Evolutionary conservation across 768 basidiomycete genomes (phyloP).

Genomic region (Pulveroboletus frians): DNA sequence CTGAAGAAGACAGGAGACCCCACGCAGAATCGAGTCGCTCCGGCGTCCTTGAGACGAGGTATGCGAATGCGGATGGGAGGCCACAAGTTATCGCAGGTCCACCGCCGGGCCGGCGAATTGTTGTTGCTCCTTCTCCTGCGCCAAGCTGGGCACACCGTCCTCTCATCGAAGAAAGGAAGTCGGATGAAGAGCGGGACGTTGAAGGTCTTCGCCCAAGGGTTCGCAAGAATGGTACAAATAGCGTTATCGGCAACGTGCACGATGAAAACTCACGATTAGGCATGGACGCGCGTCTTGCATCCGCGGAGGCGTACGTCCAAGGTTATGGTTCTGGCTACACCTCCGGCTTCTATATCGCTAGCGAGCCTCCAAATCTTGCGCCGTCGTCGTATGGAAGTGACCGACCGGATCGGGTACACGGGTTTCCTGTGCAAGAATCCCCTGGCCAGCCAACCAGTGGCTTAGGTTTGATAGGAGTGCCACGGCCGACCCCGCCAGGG

Average conservation of each 20-base stretch:
- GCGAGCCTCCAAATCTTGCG: conserved; percentile 10
- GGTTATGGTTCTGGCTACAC: conserved; percentile 35
- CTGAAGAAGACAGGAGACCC: conserved; percentile 15
- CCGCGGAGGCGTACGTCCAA: conserved; percentile 33
- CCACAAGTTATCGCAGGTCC: conserved; percentile 32
- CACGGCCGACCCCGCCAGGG: conserved; percentile 14
- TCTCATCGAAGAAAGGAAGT: conserved; percentile 26
- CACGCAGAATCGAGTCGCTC: conserved; percentile 1
- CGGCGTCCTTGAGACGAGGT: conserved; percentile 5
- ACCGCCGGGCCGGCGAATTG: conserved; percentile 28
- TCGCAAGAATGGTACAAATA: conserved; percentile 10
- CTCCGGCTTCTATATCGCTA: conserved; percentile 23
- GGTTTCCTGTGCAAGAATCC: conserved; percentile 28
- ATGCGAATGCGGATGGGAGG: conserved; percentile 14
- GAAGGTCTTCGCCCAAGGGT: conserved; percentile 2
- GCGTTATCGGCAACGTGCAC: neutral
- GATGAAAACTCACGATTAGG: conserved; percentile 1
- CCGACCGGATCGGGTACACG: conserved; percentile 13
- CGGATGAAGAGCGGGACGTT: conserved; percentile 28
- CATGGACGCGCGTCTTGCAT: conserved; percentile 24
- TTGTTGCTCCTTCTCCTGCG: conserved; percentile 21
- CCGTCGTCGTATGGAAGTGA: conserved; percentile 20
- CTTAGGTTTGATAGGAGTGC: conserved; percentile 27
- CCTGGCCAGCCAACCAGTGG: conserved; percentile 19
- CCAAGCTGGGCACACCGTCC: conserved; percentile 30